A percentile compares a stretch with the other conserved stretches of the same genome.
Conservation (phyloP, 2,329 filamentous ascomycete genomes). For the Mycosphaerella arachidis region DNA sequence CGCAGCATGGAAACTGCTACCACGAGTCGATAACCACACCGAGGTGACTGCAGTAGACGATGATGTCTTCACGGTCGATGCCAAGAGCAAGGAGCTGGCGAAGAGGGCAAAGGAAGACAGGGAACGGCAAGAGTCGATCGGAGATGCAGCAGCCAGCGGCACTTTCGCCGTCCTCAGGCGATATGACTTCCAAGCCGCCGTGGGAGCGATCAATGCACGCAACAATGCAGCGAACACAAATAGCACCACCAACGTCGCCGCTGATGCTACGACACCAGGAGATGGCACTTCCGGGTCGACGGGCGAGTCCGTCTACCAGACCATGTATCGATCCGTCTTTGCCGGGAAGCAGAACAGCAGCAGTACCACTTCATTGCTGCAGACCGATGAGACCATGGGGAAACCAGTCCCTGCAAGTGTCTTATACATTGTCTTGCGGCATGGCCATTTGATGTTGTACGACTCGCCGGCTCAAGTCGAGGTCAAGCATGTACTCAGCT, state of each 20-base stretch:
- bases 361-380: slow-evolving; percentile 22
- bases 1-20: slow-evolving; percentile 64
- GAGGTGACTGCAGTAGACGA: slow-evolving; percentile 6
- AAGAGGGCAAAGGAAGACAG: slow-evolving; percentile 8
- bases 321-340: slow-evolving; percentile 96
- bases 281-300: slow-evolving; percentile 39
- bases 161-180: slow-evolving; percentile 31
- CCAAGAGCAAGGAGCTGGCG: slow-evolving; percentile 2
- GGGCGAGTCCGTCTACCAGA: slow-evolving; percentile 93
- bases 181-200: slow-evolving; percentile 31
- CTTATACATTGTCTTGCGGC: slow-evolving; percentile 51
- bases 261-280: neutral
- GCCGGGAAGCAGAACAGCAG: slow-evolving; percentile 60
- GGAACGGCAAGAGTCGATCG: slow-evolving; percentile 7
- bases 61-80: neutral
- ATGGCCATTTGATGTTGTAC: slow-evolving; percentile 95
- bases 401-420: slow-evolving; percentile 26
- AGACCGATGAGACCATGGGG: slow-evolving; percentile 11
- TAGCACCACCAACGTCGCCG: slow-evolving; percentile 4
- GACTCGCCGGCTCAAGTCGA: slow-evolving; percentile 93
- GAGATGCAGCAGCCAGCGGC: slow-evolving; percentile 27
- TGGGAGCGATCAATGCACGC: slow-evolving; percentile 25
- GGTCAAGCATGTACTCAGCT: slow-evolving; percentile 90
- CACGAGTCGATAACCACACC: slow-evolving; percentile 6
- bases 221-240: slow-evolving; percentile 8